These are phyloP conservation scores for Cichorium intybus DNA, from an alignment of 140 eudicot genomes.

Conservation along the genomic window DNA sequence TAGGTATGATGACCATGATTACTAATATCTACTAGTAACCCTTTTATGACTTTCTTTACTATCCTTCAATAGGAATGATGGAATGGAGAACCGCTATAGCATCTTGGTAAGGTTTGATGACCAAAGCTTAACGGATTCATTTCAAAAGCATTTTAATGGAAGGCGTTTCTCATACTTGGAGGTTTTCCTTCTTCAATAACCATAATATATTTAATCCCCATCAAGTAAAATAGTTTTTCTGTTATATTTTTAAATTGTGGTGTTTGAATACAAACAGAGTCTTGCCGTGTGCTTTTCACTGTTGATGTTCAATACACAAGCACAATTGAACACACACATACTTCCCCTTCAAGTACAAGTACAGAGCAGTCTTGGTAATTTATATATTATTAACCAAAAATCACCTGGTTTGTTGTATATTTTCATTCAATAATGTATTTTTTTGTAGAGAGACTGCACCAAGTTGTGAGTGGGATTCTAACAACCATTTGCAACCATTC, in stretches of 20 bases:
- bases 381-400: not conserved
- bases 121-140: conserved; percentile 69
- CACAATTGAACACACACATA: conserved; percentile 72
- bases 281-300: conserved; percentile 72
- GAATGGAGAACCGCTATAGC: conserved; percentile 81
- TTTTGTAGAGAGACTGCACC: conserved; percentile 83
- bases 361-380: conserved; percentile 88
- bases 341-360: conserved; percentile 57
- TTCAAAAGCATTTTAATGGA: conserved; percentile 83
- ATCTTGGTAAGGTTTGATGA: conserved; percentile 70
- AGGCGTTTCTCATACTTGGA: conserved; percentile 78
- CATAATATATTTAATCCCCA: not conserved
- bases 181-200: conserved; percentile 36
- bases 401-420: not conserved
- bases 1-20: conserved; percentile 44
- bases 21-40: not conserved
- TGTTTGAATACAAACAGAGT: conserved; percentile 54
- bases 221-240: not conserved
- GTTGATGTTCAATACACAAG: conserved; percentile 87
- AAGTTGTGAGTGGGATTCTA: conserved; percentile 73
- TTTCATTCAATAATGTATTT: not conserved
- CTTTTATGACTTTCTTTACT: not conserved
- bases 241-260: not conserved
- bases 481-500: conserved; percentile 97
- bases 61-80: conserved; percentile 56